These are phyloP conservation scores for Plasmodium blacklocki DNA, from an alignment of 169 alveolate genomes.

Conservation along the genomic window DNA sequence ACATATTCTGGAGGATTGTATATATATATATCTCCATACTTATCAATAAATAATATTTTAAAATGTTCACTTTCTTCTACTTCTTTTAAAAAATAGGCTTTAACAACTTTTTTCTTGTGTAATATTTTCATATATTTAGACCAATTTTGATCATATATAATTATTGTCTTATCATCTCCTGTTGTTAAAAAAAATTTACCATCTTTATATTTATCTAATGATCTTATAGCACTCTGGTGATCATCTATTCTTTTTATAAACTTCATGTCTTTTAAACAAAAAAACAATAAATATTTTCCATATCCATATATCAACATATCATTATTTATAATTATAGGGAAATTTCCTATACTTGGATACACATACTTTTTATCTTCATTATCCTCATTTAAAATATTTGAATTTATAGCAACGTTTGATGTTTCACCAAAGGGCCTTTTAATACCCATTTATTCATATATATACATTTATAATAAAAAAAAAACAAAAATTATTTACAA, in stretches of 20 bases:
- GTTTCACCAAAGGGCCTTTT: not conserved
- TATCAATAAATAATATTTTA: constrained; percentile 57
- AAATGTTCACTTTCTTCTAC: constrained; percentile 11
- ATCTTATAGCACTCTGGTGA: constrained; percentile 42
- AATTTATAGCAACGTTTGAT: not conserved
- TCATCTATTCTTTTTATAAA: constrained; percentile 53
- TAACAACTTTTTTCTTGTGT: constrained; percentile 64
- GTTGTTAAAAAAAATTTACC: constrained; percentile 50
- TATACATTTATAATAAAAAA: not conserved
- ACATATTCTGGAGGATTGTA: not conserved
- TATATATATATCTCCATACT: constrained; percentile 57
- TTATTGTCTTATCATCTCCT: constrained; percentile 60
- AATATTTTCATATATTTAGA: constrained; percentile 21
- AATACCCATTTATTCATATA: not conserved
- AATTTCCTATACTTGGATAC: constrained; percentile 59
- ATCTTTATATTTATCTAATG: constrained; percentile 38
- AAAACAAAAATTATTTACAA: not conserved
- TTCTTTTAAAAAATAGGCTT: constrained; percentile 53
- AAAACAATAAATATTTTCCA: constrained; percentile 50
- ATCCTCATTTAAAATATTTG: constrained; percentile 10
- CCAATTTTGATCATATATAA: constrained; percentile 62
- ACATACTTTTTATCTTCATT: constrained; percentile 47
- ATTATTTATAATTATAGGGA: constrained; percentile 40
- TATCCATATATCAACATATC: constrained; percentile 48
- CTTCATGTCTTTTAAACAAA: constrained; percentile 34